These are phyloP conservation scores for Jaltomata sinuosa DNA, from an alignment of 257 asterid species.

Conservation along the genomic window DNA sequence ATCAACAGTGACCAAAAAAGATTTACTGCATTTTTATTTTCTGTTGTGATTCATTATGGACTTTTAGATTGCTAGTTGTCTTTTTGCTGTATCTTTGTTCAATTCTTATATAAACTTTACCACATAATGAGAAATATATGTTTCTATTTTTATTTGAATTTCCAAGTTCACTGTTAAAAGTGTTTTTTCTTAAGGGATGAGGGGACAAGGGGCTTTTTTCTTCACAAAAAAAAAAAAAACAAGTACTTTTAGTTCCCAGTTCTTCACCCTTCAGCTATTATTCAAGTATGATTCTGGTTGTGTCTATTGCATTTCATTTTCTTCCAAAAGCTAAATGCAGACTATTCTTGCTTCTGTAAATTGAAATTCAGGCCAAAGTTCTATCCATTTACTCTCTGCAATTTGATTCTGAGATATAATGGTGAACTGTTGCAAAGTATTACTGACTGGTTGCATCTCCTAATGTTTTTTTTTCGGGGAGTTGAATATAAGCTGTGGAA, in stretches of 20 bases:
- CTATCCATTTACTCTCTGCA: background rate
- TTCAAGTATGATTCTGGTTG: background rate
- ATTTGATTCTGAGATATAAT: background rate
- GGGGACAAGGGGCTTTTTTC: background rate
- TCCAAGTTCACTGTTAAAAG: background rate
- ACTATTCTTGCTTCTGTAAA: background rate
- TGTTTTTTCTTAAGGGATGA: background rate
- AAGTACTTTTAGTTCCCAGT: background rate
- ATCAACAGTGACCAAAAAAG: background rate
- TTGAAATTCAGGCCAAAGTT: background rate
- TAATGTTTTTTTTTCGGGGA: background rate
- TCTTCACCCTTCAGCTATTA: background rate
- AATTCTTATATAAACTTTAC: background rate
- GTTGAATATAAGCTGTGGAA: background rate
- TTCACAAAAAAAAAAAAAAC: background rate
- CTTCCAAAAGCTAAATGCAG: background rate
- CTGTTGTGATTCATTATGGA: background rate
- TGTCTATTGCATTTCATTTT: background rate
- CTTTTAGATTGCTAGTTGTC: background rate
- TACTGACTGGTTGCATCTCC: background rate
- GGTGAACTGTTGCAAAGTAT: background rate
- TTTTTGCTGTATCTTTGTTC: background rate
- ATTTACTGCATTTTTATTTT: background rate
- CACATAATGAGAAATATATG: background rate
- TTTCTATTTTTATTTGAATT: background rate